phyloP scores from a whole-genome alignment of 2,329 filamentous ascomycete genomes.

The Xylariaceae sp. region DNA sequence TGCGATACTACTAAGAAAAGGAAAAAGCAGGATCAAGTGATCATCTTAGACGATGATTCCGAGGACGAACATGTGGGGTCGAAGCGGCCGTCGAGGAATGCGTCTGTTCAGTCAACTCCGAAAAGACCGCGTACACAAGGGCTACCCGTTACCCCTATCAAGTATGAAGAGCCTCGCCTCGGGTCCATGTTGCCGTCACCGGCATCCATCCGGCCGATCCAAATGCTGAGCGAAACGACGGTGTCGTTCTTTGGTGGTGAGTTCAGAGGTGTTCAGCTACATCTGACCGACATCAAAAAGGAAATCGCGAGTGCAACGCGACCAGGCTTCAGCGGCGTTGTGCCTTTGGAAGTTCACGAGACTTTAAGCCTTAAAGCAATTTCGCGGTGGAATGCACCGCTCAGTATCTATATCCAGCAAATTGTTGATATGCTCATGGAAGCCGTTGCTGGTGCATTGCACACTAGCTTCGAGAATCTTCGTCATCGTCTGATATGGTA shows the following conservation, averaged over 20 bases:
- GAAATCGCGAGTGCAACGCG: constrained; percentile 50
- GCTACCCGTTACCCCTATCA: constrained; percentile 6
- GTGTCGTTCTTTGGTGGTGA: neutral
- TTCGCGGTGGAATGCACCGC: constrained; percentile 49
- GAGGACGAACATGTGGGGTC: constrained; percentile 22
- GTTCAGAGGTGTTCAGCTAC: neutral
- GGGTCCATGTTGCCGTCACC: neutral
- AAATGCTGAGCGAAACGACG: neutral
- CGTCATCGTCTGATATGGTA: constrained; percentile 45
- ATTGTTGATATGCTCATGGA: constrained; percentile 35
- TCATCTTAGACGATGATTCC: constrained; percentile 17
- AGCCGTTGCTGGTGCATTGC: constrained; percentile 42
- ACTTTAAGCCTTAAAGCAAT: constrained; percentile 52
- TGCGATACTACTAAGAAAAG: neutral
- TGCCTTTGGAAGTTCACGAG: constrained; percentile 55
- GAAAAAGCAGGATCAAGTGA: neutral
- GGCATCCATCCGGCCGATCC: neutral
- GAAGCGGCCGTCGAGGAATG: constrained; percentile 3
- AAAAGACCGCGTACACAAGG: constrained; percentile 1
- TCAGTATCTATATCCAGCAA: constrained; percentile 36
- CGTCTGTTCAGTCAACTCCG: neutral
- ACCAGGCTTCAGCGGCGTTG: constrained; percentile 52
- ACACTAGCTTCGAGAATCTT: constrained; percentile 40
- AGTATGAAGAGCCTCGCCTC: constrained; percentile 1
- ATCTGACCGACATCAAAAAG: constrained; percentile 43